phyloP scores from a whole-genome alignment of 1,284 basidiomycete species.

The Pyrrhoderma noxium region DNA sequence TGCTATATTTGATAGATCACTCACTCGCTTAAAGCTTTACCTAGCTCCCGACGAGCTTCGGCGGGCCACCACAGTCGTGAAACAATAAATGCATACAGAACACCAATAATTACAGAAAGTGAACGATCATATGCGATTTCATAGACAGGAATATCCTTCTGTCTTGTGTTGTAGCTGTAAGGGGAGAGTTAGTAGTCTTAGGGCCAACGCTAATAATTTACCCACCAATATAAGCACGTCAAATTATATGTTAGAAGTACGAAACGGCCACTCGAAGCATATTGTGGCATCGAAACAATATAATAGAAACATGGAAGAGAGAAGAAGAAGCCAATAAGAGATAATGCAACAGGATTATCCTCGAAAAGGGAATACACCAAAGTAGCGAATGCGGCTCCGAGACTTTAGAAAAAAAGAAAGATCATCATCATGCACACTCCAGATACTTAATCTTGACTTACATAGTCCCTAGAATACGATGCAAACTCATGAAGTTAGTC shows the following conservation, averaged over 20 bases:
- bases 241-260: constrained; percentile 89
- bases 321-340: constrained; percentile 83
- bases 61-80: constrained; percentile 93
- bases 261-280: constrained; percentile 77
- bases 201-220: constrained; percentile 11
- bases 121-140: constrained; percentile 74
- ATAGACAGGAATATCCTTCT: constrained; percentile 61
- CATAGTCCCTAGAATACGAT: constrained; percentile 80
- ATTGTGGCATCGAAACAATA: constrained; percentile 74
- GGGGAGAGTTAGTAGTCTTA: not conserved
- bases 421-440: not conserved
- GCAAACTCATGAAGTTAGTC: constrained; percentile 76
- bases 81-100: constrained; percentile 83
- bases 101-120: constrained; percentile 78
- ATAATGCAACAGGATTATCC: constrained; percentile 67
- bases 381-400: constrained; percentile 76
- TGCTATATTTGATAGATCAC: constrained; percentile 23
- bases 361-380: constrained; percentile 68
- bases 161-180: constrained; percentile 74
- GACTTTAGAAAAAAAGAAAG: constrained; percentile 33
- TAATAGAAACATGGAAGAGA: constrained; percentile 93
- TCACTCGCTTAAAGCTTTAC: constrained; percentile 80
- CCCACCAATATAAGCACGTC: constrained; percentile 81
- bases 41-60: constrained; percentile 84
- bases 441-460: constrained; percentile 31